These are phyloP conservation scores for Phalaenopsis aphrodite DNA, from an alignment of 106 monocot species.

Conservation along the genomic window DNA sequence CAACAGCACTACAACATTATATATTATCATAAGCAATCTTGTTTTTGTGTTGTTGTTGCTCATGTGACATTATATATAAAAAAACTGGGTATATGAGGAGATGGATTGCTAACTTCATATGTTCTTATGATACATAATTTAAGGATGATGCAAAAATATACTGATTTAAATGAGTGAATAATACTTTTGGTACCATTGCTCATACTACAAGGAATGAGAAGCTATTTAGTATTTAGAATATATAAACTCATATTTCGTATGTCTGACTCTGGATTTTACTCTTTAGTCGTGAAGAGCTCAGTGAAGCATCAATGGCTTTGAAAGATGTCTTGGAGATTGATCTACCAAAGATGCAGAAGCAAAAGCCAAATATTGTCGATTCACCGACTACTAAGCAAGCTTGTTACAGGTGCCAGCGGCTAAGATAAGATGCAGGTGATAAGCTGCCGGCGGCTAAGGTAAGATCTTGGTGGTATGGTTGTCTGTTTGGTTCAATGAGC, in stretches of 20 bases:
- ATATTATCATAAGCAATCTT: too few species aligned
- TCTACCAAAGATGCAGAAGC: constrained; percentile 57
- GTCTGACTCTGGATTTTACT: neutral
- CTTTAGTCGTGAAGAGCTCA: constrained; percentile 74
- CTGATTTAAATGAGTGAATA: too few species aligned
- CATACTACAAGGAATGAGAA: too few species aligned
- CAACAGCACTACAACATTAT: too few species aligned
- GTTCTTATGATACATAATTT: too few species aligned
- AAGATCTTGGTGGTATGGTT: neutral
- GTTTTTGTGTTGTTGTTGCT: too few species aligned
- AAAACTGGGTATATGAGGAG: too few species aligned
- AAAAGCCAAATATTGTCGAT: constrained; percentile 23
- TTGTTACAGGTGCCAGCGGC: constrained; percentile 62
- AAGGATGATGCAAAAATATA: too few species aligned
- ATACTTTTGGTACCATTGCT: too few species aligned
- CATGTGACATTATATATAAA: too few species aligned
- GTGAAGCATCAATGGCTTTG: constrained; percentile 68
- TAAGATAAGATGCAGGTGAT: neutral
- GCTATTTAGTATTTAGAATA: neutral
- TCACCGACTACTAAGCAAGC: constrained; percentile 18
- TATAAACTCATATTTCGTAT: neutral
- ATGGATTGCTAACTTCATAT: too few species aligned
- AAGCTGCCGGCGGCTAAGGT: constrained; percentile 32
- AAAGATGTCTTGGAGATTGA: constrained; percentile 66
- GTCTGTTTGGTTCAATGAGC: too few species aligned